These are phyloP conservation scores for Helotiales sp. DNA, from an alignment of 2,329 filamentous ascomycete genomes.

Conservation along the genomic window DNA sequence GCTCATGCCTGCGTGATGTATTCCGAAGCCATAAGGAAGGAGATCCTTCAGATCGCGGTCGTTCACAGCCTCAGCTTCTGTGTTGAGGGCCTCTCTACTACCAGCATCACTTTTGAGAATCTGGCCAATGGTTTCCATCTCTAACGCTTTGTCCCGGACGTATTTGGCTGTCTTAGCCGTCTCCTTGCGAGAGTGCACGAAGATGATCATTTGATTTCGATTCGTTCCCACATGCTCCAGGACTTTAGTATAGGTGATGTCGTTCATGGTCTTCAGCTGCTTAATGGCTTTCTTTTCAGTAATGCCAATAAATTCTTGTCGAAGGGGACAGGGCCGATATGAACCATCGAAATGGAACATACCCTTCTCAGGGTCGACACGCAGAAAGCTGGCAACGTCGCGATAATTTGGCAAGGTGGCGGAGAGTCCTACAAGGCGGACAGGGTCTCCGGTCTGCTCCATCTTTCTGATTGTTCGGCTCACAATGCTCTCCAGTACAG, in stretches of 20 bases:
- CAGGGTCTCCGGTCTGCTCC: slow-evolving; percentile 91
- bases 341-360: slow-evolving; percentile 97
- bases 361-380: slow-evolving; percentile 81
- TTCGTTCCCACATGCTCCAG: slow-evolving; percentile 92
- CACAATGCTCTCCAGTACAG: slow-evolving; percentile 95
- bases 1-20: slow-evolving; percentile 97
- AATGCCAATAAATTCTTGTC: slow-evolving; percentile 95
- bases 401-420: slow-evolving; percentile 95
- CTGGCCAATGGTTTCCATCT: slow-evolving; percentile 94
- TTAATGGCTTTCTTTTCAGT: slow-evolving; percentile 99
- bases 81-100: slow-evolving; percentile 81
- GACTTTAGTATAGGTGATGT: slow-evolving; percentile 96
- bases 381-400: slow-evolving; percentile 93
- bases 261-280: slow-evolving; percentile 98
- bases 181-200: slow-evolving; percentile 97
- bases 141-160: slow-evolving; percentile 94
- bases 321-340: slow-evolving; percentile 88
- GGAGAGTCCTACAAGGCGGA: slow-evolving; percentile 88
- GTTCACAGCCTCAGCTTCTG: slow-evolving; percentile 78
- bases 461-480: slow-evolving; percentile 89
- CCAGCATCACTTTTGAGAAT: slow-evolving; percentile 92
- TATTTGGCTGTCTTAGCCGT: slow-evolving; percentile 97
- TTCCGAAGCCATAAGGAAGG: slow-evolving; percentile 94
- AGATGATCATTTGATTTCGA: slow-evolving; percentile 97
- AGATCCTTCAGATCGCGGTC: slow-evolving; percentile 92